Conservation (phyloP, 306 rosid species). For the Gastrolobium villosum region DNA sequence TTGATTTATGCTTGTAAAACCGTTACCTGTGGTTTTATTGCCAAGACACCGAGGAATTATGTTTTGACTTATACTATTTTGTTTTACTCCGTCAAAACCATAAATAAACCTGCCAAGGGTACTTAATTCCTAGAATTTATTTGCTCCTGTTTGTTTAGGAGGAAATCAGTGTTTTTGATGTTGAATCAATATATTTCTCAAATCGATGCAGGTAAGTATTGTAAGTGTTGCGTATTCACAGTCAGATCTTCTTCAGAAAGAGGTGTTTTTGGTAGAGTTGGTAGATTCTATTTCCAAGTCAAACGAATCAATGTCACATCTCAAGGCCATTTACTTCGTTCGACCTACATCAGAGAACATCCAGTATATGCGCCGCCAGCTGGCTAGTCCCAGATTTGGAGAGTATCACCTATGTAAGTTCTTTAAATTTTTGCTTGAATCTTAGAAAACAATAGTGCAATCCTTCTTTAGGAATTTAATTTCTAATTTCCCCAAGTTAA, state of each 20-base stretch:
- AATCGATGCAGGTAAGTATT: constrained; percentile 78
- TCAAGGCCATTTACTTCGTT: constrained; percentile 90
- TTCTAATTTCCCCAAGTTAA: constrained; percentile 44
- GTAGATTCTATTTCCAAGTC: constrained; percentile 84
- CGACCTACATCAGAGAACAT: constrained; percentile 89
- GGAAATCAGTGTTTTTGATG: constrained; percentile 24
- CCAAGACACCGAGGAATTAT: constrained; percentile 1
- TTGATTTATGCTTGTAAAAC: not conserved
- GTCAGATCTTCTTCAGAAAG: constrained; percentile 92
- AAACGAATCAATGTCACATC: constrained; percentile 90
- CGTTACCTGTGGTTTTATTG: not conserved
- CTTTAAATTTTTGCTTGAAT: constrained; percentile 32
- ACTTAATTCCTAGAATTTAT: constrained; percentile 16
- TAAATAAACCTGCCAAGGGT: constrained; percentile 5
- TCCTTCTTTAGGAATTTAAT: constrained; percentile 30
- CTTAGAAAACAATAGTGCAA: constrained; percentile 5
- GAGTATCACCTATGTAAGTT: constrained; percentile 94
- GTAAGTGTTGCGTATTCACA: constrained; percentile 95
- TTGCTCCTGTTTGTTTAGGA: constrained; percentile 11
- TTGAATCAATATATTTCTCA: not conserved
- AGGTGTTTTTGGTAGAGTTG: constrained; percentile 93
- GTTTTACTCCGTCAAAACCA: constrained; percentile 29
- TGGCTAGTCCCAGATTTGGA: constrained; percentile 89
- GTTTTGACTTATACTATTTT: constrained; percentile 34
- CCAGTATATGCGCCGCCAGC: constrained; percentile 80